Evolutionary conservation across 306 rosid species (phyloP), one percentile per base, ranked within the genome.

Genomic region (Ammopiptanthus mongolicus): DNA sequence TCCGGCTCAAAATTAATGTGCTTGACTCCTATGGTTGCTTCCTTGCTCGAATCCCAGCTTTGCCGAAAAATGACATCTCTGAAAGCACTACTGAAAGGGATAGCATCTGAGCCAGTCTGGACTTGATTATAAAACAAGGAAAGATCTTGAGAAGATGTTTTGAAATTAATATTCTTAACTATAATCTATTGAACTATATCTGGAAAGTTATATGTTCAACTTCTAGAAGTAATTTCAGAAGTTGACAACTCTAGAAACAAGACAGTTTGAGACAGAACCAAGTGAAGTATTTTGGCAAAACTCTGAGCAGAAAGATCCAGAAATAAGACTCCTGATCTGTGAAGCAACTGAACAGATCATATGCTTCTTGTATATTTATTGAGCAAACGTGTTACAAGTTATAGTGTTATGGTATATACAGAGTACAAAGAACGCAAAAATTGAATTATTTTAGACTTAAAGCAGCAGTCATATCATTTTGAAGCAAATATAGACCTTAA

Each of bases 41-140:
- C 77, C 18, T 83, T 25, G 50, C 78, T 78, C 75, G 69, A 81
- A 75, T 75, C 81, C 80, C 78, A 82, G 37, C 85, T 90, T 78
- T 29, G 74, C 59, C 80, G 74, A 57, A 95, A 95, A 67, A 95
- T 79, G 65, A 95, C 98, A 71, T 95, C 80, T 83, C 77, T 86
- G 74, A 91, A 91, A 78, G 98, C 97, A 69, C 96, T 91, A 77
- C 80, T 87, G 85, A 85, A 90, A 73, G 97, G 96, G 81, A 91
- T 75, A 36, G 88, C 82, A 82, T 95, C 98, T 19, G 91, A 88
- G 76, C 90, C 98, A n/a, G 84, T 78, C 98, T 95, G 90, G 61
- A 81, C 55, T 65, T 52, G 66, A 84, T 52, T 50, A 76, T 44
- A 39, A 73, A 56, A 70, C 62, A 51, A 65, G 46, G 28, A 50